phyloP scores from a whole-genome alignment of 2,329 filamentous ascomycete species.

The Zymoseptoria tritici region DNA sequence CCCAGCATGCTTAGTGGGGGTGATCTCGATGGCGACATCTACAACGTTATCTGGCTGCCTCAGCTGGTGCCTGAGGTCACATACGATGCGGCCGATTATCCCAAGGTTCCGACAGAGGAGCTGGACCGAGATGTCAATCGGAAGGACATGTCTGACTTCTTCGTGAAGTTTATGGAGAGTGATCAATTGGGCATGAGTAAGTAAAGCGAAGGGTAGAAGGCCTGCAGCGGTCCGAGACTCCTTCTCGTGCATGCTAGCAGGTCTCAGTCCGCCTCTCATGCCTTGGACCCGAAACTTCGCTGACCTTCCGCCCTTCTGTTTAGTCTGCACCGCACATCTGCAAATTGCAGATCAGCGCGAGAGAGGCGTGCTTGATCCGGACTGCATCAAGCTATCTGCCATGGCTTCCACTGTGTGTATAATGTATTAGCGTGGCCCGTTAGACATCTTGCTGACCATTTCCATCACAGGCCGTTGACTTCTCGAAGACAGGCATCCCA shows the following conservation, averaged over 20 bases:
- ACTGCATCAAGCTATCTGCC: constrained; percentile 33
- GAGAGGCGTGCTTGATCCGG: constrained; percentile 25
- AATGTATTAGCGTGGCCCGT: not conserved
- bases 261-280: no score
- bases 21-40: constrained; percentile 77
- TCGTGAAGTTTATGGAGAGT: constrained; percentile 65
- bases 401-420: constrained; percentile 22
- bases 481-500: constrained; percentile 52
- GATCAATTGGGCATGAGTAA: constrained; percentile 34
- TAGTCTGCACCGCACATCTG: constrained; percentile 35
- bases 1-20: constrained; percentile 74
- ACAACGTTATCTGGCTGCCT: constrained; percentile 68
- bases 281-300: no score
- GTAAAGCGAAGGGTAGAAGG: no score
- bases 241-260: no score
- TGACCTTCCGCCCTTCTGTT: no score
- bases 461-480: constrained; percentile 31
- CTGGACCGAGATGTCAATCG: constrained; percentile 54
- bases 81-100: constrained; percentile 63
- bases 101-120: constrained; percentile 47
- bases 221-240: no score
- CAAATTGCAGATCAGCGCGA: constrained; percentile 33
- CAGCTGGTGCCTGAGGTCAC: constrained; percentile 39
- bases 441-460: not conserved
- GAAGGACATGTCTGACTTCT: constrained; percentile 70